Evolutionary conservation across 2,329 filamentous ascomycete species (phyloP), one percentile per base, ranked within the genome.

Genomic region (Colletotrichum horii): DNA sequence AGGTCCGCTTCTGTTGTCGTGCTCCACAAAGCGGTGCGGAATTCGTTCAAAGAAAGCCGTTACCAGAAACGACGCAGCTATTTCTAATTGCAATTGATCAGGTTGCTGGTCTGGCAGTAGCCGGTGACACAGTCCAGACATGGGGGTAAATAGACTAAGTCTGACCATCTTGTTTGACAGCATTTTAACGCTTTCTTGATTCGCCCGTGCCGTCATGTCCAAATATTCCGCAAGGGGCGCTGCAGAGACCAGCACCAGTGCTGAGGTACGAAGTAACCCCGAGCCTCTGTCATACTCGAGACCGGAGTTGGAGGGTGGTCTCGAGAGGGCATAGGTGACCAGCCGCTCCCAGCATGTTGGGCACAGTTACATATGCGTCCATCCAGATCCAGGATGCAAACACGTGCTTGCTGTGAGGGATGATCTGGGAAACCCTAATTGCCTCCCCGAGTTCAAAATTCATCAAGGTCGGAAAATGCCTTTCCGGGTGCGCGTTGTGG

Each of bases 341-440:
- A 76, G 61, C 64, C 74, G 74, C 74, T 36, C 22, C 11, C 74
- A 52, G 15, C 28, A 48, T 24, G 15, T 71, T 52, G 43, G 38
- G 36, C 19, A 30, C 6, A 12, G 26, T 64, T 24, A 48, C 43
- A 22, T 28, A 19, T 52, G 56, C 58, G 32, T 55, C 70, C 70
- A 74, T 74, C 64, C 48, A 68, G 58, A 68, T 72, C n/a, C 22
- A 76, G 58, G 70, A 38, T 61, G 32, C 58, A 43, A 28, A 74
- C 70, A 76, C 48, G 74, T 76, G 74, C 70, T 74, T 36, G 32
- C 48, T 28, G 26, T 32, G 28, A 22, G 28, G 22, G 32, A 43
- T 75, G 28, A 32, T 16, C 22, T 68, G 69, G 9, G 36, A 72
- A 75, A 69, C 74, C 70, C 74, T 66, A 76, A 76, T 43, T 36